Base-by-base conservation (phyloP, 441 rosid species). In the Corymbia calophylla region DNA sequence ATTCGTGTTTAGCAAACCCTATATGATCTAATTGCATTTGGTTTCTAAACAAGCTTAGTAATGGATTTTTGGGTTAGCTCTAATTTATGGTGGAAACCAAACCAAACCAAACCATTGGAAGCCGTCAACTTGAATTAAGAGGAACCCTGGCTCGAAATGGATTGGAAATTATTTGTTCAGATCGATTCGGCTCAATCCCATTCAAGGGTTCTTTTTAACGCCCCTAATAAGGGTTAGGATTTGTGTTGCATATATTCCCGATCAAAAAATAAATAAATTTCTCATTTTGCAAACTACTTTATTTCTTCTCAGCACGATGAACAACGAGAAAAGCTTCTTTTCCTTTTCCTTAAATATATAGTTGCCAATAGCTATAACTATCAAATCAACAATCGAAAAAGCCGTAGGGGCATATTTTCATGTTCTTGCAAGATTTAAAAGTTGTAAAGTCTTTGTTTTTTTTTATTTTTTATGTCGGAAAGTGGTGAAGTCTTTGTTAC, bases 271-370 rank as follows among this genome's bases (percentile, higher is more conserved):
- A 60, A 5, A 60, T 27, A 4, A 5, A 19, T 10, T 10, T 73
- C 44, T 73, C 21, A 7, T 0, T 1, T 21, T 7, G 13, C 49
- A 6, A 21, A 11, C 3, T 27, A 0, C 9, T 0, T 70, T 35
- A 17, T 70, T 32, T 27, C 81, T 70, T 70, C 15, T 9, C 19
- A 25, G 19, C 12, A 7, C 7, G 48, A 70, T 10, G 48, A 70
- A 4, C 27, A 70, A 70, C 6, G 68, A 29, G 9, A 29, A 62
- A 62, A 62, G 18, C 32, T 29, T 62, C 13, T 12, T 62, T 15
- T n/a, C 1, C 21, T 9, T 58, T 56, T 4, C 16, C 39, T 66
- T 0, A 66, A n/a, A 66, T 66, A 18, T 4, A 66, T 1, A 11
- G 49, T 21, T 6, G 29, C 7, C 3, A 6, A 29, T 21, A 3